Evolutionary conservation across 257 asterid species (phyloP), one percentile per base, ranked within the genome.

Genomic region (Gentiana macrophylla): DNA sequence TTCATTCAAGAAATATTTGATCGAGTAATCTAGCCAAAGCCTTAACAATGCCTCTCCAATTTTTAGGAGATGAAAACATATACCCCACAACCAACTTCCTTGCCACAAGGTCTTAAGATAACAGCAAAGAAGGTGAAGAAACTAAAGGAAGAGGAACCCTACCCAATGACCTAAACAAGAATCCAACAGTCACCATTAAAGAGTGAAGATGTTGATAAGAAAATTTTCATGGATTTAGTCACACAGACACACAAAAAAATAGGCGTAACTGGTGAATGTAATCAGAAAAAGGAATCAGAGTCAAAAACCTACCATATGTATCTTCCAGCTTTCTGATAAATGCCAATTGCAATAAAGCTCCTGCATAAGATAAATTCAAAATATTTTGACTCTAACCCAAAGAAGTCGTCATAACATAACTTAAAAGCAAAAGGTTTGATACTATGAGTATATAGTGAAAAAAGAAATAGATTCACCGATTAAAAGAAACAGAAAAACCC

Each of bases 291-390:
- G 34, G 37, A 63, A 6, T 33, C 56, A 24, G 34, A 62, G 32
- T 46, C 60, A 62, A 79, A 68, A 57, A 65, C 59, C 35, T 79
- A 86, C 95, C 94, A 55, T 74, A 67, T 71, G 94, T 69, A 69
- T 86, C 94, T 74, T 86, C 95, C 84, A 86, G 58, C 75, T 70
- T 80, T 61, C 78, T 57, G 59, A 86, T 86, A 69, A 70, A 80
- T 63, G 90, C 78, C 73, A 86, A 70, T 62, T 86, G 94, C 37
- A 77, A 55, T 68, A 83, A 65, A 56, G 82, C 90, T 62, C 95
- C 95, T 86, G 86, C 71, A 76, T 52, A 61, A 8, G 13, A 60
- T 65, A 54, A 53, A 52, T 52, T 11, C 37, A 53, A 33, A 71
- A 47, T 35, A 47, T 24, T 41, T 10, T 41, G 9, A 41, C 2